Base-by-base conservation (phyloP, 805 yeast genomes). In the Yueomyces sinensis region DNA sequence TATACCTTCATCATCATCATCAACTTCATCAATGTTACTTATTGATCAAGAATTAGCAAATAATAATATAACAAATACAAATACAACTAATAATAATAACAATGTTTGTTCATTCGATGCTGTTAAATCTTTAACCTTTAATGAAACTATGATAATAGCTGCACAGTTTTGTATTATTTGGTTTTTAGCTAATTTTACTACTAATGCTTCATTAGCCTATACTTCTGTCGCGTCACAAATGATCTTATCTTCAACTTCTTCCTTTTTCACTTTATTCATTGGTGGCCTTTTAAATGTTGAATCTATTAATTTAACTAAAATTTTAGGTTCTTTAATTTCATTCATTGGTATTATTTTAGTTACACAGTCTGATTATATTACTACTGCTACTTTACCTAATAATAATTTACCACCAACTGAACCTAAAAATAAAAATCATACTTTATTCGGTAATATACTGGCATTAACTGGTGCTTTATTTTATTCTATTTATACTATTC, bases 181-280 rank as follows among this genome's bases (percentile, higher is more conserved):
- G 98, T 91, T 83, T 52, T 40, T 76, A 14, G 94, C 97, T 3
- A 91, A 91, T 55, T 66, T 87, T 42, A 78, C 82, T 37, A 84
- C 91, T 23, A 91, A 91, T 57, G 83, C 94, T 0, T 76, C 94
- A 16, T 63, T 91, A 34, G 70, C 80, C 17, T 91, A 79, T 56
- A 91, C 98, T 0, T 76, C 87, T 11, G 98, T 91, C 16, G 93
- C 94, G 2, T 79, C 91, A 13, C 96, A 93, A 49, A 91, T 97
- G 3, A 89, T 91, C 17, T 59, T 91, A 28, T 81, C 95, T 14
- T 81, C 95, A 27, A 87, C 97, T 0, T 79, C 94, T 4, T 82
- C 95, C 6, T 86, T 91, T 52, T 91, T 91, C 70, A 91, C 98
- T 0, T 66, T 91, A 28, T 45, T 87, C 1, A 68, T 89, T 7